These are phyloP conservation scores for Sporothrix brasiliensis DNA, from an alignment of 2,329 filamentous ascomycete genomes.

Conservation along the genomic window DNA sequence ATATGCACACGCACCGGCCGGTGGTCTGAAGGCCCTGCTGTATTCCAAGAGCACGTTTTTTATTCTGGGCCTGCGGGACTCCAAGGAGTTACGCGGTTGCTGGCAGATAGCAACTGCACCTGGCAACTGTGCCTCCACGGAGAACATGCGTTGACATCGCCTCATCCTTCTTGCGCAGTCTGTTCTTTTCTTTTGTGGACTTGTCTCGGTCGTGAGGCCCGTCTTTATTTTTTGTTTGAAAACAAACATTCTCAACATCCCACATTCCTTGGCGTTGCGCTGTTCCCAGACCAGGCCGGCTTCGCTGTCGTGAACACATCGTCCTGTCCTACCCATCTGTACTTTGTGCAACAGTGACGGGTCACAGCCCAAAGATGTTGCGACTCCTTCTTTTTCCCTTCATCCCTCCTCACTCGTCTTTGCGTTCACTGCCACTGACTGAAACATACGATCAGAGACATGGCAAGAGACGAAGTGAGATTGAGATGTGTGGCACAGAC, in stretches of 20 bases:
- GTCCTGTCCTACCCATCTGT: neutral
- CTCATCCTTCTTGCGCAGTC: neutral
- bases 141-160: neutral
- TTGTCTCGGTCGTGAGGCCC: constrained; percentile 1
- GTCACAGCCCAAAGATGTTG: neutral
- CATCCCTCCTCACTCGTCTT: no score
- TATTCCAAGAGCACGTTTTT: constrained; percentile 23
- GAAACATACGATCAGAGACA: constrained; percentile 19
- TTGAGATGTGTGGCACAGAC: constrained; percentile 1
- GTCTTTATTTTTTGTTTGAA: neutral
- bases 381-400: neutral
- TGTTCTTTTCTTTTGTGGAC: no score
- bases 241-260: no score
- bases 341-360: neutral
- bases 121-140: neutral
- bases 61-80: no score
- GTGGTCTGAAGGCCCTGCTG: constrained; percentile 3
- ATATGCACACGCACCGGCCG: constrained; percentile 15
- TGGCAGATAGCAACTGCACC: neutral
- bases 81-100: neutral
- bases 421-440: neutral
- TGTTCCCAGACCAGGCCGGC: constrained; percentile 4
- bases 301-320: neutral
- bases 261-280: neutral
- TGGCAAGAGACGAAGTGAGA: neutral